Evolutionary conservation across 2,329 filamentous ascomycete species (phyloP).

Genomic region (Claviceps capensis): DNA sequence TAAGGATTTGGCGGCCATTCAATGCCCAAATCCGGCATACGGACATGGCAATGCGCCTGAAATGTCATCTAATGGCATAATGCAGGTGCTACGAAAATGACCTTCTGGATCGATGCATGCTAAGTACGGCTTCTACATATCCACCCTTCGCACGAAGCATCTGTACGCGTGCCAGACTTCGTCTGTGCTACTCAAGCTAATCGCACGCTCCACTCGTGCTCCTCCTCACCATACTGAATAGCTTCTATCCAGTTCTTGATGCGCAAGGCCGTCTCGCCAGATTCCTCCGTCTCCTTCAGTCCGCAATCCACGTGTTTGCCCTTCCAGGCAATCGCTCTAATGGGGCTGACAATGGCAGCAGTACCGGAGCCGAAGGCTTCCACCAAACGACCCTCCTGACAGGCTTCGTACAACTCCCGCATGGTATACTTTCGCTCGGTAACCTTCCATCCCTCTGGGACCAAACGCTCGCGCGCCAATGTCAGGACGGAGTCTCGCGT

Average conservation of each 20-base stretch:
- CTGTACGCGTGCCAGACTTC: background rate
- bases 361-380: constrained; percentile 93
- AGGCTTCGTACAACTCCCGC: constrained; percentile 68
- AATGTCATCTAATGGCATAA: too few relatives aligned
- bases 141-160: background rate
- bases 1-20: background rate
- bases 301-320: constrained; percentile 73
- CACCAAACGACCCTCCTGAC: constrained; percentile 70
- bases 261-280: constrained; percentile 67
- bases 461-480: constrained; percentile 72
- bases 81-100: background rate
- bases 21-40: background rate
- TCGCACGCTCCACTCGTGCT: constrained; percentile 76
- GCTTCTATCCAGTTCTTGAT: constrained; percentile 97
- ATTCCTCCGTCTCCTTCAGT: constrained; percentile 67
- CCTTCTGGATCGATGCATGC: background rate
- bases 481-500: constrained; percentile 83
- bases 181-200: constrained; percentile 12
- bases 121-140: background rate
- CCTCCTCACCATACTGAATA: constrained; percentile 88
- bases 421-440: constrained; percentile 88
- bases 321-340: constrained; percentile 81
- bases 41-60: background rate
- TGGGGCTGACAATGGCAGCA: constrained; percentile 83
- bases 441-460: constrained; percentile 76